Conservation (phyloP, 2,329 filamentous ascomycete species). For the Apiospora kogelbergensis region DNA sequence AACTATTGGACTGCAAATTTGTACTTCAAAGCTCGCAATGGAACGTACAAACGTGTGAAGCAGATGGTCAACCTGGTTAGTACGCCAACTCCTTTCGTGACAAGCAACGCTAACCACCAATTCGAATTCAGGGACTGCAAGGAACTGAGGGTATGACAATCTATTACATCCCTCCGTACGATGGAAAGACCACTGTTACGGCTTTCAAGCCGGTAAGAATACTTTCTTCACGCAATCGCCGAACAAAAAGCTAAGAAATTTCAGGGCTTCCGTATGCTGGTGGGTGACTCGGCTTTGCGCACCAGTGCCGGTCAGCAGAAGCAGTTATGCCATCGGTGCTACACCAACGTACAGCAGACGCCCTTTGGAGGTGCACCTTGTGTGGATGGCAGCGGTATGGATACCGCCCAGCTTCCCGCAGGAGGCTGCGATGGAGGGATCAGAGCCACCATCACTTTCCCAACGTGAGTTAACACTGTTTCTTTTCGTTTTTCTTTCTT, state of each 20-base stretch:
- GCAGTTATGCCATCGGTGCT: slow-evolving; percentile 30
- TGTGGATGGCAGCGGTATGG: slow-evolving; percentile 26
- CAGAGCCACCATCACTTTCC: neutral
- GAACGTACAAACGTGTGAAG: slow-evolving; percentile 22
- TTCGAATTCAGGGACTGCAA: slow-evolving; percentile 16
- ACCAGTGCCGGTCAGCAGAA: slow-evolving; percentile 25
- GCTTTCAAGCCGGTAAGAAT: slow-evolving; percentile 28
- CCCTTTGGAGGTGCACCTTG: slow-evolving; percentile 30
- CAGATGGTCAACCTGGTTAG: slow-evolving; percentile 29
- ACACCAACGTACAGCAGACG: slow-evolving; percentile 30
- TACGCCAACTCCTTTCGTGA: neutral
- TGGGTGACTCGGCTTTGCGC: slow-evolving; percentile 26
- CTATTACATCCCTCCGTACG: slow-evolving; percentile 33
- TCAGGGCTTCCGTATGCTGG: slow-evolving; percentile 33
- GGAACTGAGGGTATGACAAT: slow-evolving; percentile 31
- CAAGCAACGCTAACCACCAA: neutral
- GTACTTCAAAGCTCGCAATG: slow-evolving; percentile 30
- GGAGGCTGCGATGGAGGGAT: slow-evolving; percentile 8
- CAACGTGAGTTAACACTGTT: neutral
- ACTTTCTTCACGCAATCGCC: accelerated
- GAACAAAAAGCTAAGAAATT: neutral
- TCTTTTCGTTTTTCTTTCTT: too few species aligned
- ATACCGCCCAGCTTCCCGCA: slow-evolving; percentile 28
- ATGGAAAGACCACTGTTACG: slow-evolving; percentile 25
- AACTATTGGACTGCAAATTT: slow-evolving; percentile 34